Percentiles rank a stretch among this genome's conserved stretches.
phyloP scores from a whole-genome alignment of 176 grass and related monocot genomes.

The Panicum miliaceum region DNA sequence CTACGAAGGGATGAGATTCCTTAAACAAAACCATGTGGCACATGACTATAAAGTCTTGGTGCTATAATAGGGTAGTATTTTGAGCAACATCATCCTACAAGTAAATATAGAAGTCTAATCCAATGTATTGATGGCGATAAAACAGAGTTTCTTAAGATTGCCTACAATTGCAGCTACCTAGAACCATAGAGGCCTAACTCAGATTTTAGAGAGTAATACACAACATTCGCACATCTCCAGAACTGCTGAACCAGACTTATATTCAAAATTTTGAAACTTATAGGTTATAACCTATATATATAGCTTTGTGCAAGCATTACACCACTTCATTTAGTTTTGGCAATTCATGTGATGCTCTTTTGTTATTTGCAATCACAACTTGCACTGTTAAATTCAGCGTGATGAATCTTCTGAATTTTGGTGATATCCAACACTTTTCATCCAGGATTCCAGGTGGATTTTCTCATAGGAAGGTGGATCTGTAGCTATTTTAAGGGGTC shows the following conservation, averaged over 20 bases:
- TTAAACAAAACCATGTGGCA: slow-evolving; percentile 9
- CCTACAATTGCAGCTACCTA: slow-evolving; percentile 9
- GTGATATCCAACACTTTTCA: neutral
- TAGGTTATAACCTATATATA: neutral
- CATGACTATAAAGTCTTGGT: slow-evolving; percentile 1
- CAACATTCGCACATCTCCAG: neutral
- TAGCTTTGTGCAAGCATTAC: neutral
- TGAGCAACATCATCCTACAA: neutral
- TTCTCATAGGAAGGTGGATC: neutral
- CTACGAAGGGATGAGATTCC: neutral
- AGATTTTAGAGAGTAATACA: neutral
- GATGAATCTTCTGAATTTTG: slow-evolving; percentile 4
- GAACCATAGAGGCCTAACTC: neutral
- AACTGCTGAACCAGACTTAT: neutral
- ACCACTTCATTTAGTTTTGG: neutral
- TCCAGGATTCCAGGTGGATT: neutral
- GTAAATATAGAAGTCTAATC: too few relatives aligned
- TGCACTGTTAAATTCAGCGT: slow-evolving; percentile 5
- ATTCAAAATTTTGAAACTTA: neutral
- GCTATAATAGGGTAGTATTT: neutral
- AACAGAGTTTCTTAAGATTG: slow-evolving; percentile 33
- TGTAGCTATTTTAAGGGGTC: neutral
- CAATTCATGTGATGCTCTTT: neutral
- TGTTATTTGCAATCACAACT: neutral
- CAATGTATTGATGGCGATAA: neutral